Evolutionary conservation across 164 flowering plant genomes (phyloP), one percentile per base, ranked within the genome.

Genomic region (Cinnamomum chago): DNA sequence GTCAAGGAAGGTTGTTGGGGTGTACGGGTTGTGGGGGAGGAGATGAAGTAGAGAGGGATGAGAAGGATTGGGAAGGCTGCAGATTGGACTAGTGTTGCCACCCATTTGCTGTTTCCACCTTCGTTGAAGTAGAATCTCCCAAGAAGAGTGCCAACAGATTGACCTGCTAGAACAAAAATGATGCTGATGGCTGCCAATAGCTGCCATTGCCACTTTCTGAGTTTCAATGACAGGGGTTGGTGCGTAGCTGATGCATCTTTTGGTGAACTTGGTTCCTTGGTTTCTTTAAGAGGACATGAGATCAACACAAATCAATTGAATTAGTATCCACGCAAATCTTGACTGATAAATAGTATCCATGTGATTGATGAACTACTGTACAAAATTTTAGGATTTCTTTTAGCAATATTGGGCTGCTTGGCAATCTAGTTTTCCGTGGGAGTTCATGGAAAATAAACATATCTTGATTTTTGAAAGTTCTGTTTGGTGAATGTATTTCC

Each of bases 31-130:
- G 23, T n/a, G 55, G 62, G 3, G 25, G 69, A 1, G 71, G 67
- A 52, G 68, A 74, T n/a, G 76, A 79, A 24, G 64, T 68, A 74
- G 11, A 76, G 35, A 5, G 81, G 81, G 50, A 79, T 40, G 70
- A 76, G 51, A 20, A 79, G 82, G n/a, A 82, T 47, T 14, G 80
- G 82, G 58, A 79, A 82, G 3, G 64, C 84, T 3, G 75, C 80
- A n/a, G 78, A 24, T 70, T 82, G 82, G 67, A 82, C 82, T 23
- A 82, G 70, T 1, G 85, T 82, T 1, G 81, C 77, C 76, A 82
- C 70, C 85, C 85, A 80, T 73, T 73, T 80, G 66, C 82, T 80
- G n/a, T 76, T 82, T 33, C 83, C 85, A 9, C 82, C 83, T 68
- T 76, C 70, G 72, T 77, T 77, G 18, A 58, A 82, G 67, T 82